Evolutionary conservation across 306 rosid species (phyloP).

Genomic region (Gastrolobium villosum): DNA sequence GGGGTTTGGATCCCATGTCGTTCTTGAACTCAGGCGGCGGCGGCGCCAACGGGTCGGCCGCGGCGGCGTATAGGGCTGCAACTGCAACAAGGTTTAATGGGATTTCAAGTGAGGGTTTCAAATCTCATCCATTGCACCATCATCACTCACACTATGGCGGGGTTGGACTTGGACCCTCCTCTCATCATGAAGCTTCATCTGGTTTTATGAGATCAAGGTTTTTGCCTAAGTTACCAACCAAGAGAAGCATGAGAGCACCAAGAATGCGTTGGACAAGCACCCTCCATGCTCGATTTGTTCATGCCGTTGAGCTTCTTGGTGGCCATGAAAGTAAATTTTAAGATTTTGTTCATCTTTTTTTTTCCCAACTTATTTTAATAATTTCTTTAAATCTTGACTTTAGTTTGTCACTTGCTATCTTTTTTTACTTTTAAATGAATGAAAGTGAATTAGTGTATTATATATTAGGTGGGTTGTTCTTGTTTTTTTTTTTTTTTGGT

Average conservation of each 20-base stretch:
- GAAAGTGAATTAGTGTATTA: neutral
- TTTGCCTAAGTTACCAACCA: constrained; percentile 75
- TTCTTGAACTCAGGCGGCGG: constrained; percentile 46
- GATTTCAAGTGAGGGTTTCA: constrained; percentile 52
- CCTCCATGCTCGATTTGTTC: constrained; percentile 87
- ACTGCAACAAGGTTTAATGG: constrained; percentile 61
- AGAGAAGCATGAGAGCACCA: constrained; percentile 92
- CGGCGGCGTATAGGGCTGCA: constrained; percentile 49
- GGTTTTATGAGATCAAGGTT: constrained; percentile 85
- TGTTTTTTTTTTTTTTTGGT: neutral
- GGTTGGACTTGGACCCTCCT: constrained; percentile 49
- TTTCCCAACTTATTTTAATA: neutral
- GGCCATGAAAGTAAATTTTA: constrained; percentile 85
- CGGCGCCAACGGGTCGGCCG: constrained; percentile 32
- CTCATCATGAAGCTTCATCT: constrained; percentile 49
- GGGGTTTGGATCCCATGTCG: constrained; percentile 65
- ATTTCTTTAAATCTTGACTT: constrained; percentile 9
- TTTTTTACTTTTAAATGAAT: neutral
- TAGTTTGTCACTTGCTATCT: neutral
- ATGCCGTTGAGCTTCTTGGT: constrained; percentile 95
- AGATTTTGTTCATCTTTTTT: neutral
- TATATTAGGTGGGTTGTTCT: neutral
- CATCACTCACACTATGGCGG: constrained; percentile 56
- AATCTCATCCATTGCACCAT: constrained; percentile 72
- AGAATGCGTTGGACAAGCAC: constrained; percentile 97